A percentile compares a stretch with the other conserved stretches of the same genome.
These are phyloP conservation scores for Eucalyptus polybractea DNA, from an alignment of 345 rosid genomes.

Conservation along the genomic window DNA sequence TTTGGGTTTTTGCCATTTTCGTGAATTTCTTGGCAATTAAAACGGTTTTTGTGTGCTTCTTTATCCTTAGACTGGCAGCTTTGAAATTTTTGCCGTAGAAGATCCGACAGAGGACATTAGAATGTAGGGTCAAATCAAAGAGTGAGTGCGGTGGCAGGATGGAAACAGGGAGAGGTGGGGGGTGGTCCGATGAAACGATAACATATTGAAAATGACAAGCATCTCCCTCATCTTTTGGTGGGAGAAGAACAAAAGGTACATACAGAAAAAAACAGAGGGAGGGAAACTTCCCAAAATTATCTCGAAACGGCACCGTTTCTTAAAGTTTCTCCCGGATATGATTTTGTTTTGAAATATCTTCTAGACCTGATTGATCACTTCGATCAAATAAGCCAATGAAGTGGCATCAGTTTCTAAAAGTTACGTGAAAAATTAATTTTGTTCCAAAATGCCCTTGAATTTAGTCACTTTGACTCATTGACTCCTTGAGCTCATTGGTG, in stretches of 20 bases:
- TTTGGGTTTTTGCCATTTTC: not conserved
- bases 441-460: not conserved
- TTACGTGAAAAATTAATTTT: rapidly evolving
- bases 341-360: not conserved
- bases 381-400: not conserved
- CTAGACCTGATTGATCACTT: rapidly evolving
- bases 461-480: not conserved
- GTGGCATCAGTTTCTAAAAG: rapidly evolving
- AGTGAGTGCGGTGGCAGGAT: not conserved
- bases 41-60: not conserved
- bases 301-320: not conserved
- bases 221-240: not conserved
- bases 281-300: not conserved
- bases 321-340: not conserved
- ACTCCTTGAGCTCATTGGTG: not conserved
- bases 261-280: not conserved
- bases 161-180: not conserved
- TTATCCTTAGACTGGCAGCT: not conserved
- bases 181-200: not conserved
- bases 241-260: not conserved
- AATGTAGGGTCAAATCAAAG: not conserved
- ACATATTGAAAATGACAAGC: not conserved
- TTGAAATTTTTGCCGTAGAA: not conserved
- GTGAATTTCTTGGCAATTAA: not conserved
- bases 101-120: not conserved